These are phyloP conservation scores for Zymoseptoria tritici DNA, from an alignment of 2,329 filamentous ascomycete genomes.

Conservation along the genomic window DNA sequence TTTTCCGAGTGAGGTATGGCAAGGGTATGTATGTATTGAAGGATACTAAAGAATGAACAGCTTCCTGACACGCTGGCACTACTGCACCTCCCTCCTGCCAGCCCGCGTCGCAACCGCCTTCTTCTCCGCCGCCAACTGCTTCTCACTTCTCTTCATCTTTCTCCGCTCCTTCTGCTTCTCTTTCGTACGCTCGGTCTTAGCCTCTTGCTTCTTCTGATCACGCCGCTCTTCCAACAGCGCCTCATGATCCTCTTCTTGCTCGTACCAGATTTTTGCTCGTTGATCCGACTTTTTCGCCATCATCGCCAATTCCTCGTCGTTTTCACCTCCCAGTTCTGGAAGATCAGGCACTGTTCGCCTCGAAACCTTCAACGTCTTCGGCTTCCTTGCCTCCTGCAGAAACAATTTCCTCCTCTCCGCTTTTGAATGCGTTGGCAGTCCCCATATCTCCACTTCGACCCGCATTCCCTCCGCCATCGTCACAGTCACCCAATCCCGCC, in stretches of 20 bases:
- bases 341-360: no score
- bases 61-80: background rate
- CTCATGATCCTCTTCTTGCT: constrained; percentile 4
- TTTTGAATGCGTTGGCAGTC: no score
- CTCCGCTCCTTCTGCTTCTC: background rate
- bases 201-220: background rate
- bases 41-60: background rate
- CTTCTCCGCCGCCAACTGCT: background rate
- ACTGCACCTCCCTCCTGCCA: background rate
- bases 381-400: no score
- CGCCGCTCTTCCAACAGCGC: background rate
- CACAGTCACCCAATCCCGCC: no score
- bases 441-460: no score
- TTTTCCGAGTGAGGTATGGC: background rate
- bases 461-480: no score
- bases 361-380: no score
- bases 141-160: background rate
- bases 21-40: background rate
- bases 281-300: no score
- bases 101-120: background rate
- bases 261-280: background rate
- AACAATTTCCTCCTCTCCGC: no score
- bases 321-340: no score
- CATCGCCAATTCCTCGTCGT: no score
- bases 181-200: background rate